Evolutionary conservation across 179 eudicot genomes (phyloP).

Genomic region (Silene coronaria): DNA sequence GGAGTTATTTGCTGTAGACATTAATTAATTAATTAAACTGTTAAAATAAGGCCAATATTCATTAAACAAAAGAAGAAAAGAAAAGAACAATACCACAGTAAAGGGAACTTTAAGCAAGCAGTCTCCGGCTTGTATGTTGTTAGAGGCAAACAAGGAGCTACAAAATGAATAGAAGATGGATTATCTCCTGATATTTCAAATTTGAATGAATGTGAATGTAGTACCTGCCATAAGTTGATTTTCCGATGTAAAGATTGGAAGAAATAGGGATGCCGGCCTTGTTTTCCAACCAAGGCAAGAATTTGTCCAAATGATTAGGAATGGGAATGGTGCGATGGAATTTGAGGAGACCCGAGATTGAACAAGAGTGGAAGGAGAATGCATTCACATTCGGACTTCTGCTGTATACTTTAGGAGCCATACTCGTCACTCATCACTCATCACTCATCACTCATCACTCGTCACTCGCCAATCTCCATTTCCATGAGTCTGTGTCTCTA

Average conservation of each 20-base stretch:
- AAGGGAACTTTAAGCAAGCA: slow-evolving; percentile 66
- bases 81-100: slow-evolving; percentile 41
- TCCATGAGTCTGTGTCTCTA: too few species aligned
- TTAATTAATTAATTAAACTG: background rate
- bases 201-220: background rate
- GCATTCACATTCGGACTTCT: too few species aligned
- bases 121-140: slow-evolving; percentile 52
- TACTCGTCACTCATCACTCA: too few species aligned
- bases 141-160: slow-evolving; percentile 57
- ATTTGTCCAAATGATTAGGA: slow-evolving; percentile 24
- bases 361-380: too few species aligned
- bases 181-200: too few species aligned
- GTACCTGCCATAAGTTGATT: slow-evolving; percentile 55
- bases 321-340: too few species aligned
- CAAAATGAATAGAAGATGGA: background rate
- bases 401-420: too few species aligned
- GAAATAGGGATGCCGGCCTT: slow-evolving; percentile 56
- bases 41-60: background rate
- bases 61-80: background rate
- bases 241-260: slow-evolving; percentile 44
- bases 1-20: slow-evolving; percentile 56
- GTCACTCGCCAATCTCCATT: too few species aligned
- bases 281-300: slow-evolving; percentile 62
- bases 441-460: too few species aligned
- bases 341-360: too few species aligned